These are phyloP conservation scores for Pyricularia sp. DNA, from an alignment of 2,329 filamentous ascomycete species.

Conservation along the genomic window DNA sequence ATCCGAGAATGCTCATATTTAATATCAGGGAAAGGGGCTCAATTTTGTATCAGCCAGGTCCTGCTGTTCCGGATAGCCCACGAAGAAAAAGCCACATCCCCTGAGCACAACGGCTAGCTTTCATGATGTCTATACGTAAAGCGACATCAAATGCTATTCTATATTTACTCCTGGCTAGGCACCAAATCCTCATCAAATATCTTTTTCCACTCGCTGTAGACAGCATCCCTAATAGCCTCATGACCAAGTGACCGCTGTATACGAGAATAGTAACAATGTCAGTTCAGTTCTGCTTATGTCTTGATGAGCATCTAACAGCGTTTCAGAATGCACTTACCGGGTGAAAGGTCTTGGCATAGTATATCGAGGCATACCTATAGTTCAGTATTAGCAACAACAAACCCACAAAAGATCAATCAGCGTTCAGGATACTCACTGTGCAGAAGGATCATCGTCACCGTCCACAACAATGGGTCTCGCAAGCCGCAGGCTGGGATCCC, in stretches of 20 bases:
- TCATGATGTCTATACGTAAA: not conserved
- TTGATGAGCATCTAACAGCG: not conserved
- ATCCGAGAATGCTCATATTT: too few species aligned
- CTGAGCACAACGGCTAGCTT: not conserved
- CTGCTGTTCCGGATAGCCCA: not conserved
- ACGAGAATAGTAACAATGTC: not conserved
- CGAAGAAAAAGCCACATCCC: not conserved
- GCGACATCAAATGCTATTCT: not conserved
- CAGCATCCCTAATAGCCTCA: constrained; percentile 1
- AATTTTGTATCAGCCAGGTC: not conserved
- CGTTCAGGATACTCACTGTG: not conserved
- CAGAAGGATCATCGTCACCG: constrained; percentile 18
- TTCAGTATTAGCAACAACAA: not conserved
- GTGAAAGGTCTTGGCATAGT: constrained; percentile 36
- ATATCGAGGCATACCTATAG: constrained; percentile 33
- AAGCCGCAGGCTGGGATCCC: constrained; percentile 23
- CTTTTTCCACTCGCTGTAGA: constrained; percentile 3
- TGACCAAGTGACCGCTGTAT: constrained; percentile 4
- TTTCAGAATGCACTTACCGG: constrained; percentile 19
- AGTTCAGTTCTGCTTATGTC: not conserved
- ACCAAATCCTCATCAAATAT: constrained; percentile 1
- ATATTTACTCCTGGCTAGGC: not conserved
- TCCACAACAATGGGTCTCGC: constrained; percentile 16
- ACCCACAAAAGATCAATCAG: not conserved
- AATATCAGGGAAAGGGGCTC: too few species aligned